Evolutionary conservation across 225 moss, liverwort and hornwort species (phyloP).

Genomic region (Lunularia cruciata): DNA sequence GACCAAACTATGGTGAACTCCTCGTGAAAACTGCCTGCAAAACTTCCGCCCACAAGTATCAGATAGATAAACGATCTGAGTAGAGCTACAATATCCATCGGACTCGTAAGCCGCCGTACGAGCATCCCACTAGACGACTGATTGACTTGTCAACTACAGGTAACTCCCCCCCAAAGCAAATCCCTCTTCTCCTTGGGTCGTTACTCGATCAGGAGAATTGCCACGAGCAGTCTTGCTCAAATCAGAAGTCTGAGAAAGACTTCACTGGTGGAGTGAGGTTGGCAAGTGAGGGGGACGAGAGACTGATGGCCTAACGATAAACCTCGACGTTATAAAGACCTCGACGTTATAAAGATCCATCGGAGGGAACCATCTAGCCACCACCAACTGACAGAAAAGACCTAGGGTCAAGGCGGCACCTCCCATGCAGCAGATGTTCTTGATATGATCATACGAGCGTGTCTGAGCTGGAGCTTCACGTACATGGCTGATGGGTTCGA

Average conservation of each 20-base stretch:
- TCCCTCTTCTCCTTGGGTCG: neutral
- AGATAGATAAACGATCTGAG: neutral
- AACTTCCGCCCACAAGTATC: neutral
- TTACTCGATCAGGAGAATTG: too few relatives aligned
- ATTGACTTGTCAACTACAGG: neutral
- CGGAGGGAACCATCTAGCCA: neutral
- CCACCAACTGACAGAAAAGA: neutral
- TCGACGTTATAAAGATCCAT: neutral
- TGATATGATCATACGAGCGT: conserved; percentile 1
- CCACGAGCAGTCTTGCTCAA: too few relatives aligned
- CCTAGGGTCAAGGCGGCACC: neutral
- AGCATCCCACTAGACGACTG: neutral
- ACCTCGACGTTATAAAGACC: too few relatives aligned
- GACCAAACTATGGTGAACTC: conserved; percentile 9
- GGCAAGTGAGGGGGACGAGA: neutral
- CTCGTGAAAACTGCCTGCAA: conserved; percentile 3
- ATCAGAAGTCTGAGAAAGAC: neutral
- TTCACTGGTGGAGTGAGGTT: neutral
- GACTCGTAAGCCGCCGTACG: neutral
- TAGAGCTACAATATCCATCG: neutral
- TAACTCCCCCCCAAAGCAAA: neutral
- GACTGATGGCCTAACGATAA: neutral
- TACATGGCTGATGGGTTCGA: neutral
- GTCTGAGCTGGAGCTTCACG: neutral
- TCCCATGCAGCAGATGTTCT: neutral